Percentiles rank a stretch among this genome's conserved stretches.
phyloP scores from a whole-genome alignment of 129 eudicot genomes.

The Artemisia annua region DNA sequence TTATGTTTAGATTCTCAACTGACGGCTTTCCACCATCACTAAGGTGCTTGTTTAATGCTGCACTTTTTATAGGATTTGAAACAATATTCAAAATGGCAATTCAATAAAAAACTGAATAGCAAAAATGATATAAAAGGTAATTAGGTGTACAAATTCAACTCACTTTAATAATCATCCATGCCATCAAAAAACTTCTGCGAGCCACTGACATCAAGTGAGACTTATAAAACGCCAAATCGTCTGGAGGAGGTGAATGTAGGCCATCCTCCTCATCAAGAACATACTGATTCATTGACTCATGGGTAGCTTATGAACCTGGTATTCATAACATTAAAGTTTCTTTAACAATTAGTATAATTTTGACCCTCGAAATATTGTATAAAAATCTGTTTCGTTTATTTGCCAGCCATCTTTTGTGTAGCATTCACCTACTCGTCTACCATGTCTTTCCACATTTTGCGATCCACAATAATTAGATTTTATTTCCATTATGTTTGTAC shows the following conservation, averaged over 20 bases:
- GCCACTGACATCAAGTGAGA: constrained; percentile 43
- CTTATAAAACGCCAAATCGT: constrained; percentile 72
- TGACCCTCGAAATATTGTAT: neutral
- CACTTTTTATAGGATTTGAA: constrained; percentile 67
- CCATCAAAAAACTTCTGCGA: constrained; percentile 77
- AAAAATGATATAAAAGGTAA: neutral
- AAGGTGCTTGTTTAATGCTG: constrained; percentile 58
- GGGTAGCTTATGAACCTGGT: constrained; percentile 51
- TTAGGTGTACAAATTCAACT: constrained; percentile 38
- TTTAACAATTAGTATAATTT: neutral
- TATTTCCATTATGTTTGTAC: too few relatives aligned
- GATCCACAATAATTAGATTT: too few relatives aligned
- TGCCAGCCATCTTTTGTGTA: constrained; percentile 49
- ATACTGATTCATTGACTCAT: constrained; percentile 54
- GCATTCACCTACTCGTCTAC: too few relatives aligned
- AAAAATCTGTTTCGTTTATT: neutral
- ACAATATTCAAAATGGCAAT: constrained; percentile 52
- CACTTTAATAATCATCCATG: constrained; percentile 89
- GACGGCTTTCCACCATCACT: constrained; percentile 50
- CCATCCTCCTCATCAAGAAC: constrained; percentile 83
- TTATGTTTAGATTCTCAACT: constrained; percentile 30
- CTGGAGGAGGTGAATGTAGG: constrained; percentile 92
- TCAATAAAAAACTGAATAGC: constrained; percentile 41
- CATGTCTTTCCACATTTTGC: too few relatives aligned
- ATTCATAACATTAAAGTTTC: neutral